These are phyloP conservation scores for Suillus discolor DNA, from an alignment of 768 basidiomycete genomes.

Conservation along the genomic window DNA sequence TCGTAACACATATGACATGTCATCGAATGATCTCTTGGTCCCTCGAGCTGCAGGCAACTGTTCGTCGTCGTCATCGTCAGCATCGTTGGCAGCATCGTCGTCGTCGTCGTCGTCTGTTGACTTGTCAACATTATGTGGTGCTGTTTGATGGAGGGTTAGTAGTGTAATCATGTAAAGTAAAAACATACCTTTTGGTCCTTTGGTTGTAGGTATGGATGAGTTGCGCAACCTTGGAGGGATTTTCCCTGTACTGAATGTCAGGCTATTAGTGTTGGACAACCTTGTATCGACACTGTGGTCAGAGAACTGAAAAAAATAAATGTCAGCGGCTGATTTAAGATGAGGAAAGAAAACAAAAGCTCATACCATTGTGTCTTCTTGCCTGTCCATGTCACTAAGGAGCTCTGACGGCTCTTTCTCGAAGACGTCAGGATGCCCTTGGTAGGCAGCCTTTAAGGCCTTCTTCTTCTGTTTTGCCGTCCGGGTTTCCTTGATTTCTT, in stretches of 20 bases:
- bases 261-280: not conserved
- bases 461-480: too few species aligned
- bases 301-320: not conserved
- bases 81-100: not conserved
- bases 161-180: not conserved
- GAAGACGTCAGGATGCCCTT: too few species aligned
- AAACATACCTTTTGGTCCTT: not conserved
- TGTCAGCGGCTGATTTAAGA: not conserved
- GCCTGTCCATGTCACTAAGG: too few species aligned
- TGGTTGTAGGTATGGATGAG: not conserved
- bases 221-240: not conserved
- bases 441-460: too few species aligned
- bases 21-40: not conserved
- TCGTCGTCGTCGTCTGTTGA: not conserved
- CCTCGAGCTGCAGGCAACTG: not conserved
- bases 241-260: not conserved
- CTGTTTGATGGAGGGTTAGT: not conserved
- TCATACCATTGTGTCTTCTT: too few species aligned
- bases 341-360: too few species aligned
- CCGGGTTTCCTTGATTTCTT: too few species aligned
- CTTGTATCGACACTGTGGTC: not conserved
- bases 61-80: not conserved
- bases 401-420: too few species aligned
- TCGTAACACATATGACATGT: too few species aligned
- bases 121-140: not conserved